Evolutionary conservation across 2,329 filamentous ascomycete species (phyloP).

Genomic region (Phoma sp.): DNA sequence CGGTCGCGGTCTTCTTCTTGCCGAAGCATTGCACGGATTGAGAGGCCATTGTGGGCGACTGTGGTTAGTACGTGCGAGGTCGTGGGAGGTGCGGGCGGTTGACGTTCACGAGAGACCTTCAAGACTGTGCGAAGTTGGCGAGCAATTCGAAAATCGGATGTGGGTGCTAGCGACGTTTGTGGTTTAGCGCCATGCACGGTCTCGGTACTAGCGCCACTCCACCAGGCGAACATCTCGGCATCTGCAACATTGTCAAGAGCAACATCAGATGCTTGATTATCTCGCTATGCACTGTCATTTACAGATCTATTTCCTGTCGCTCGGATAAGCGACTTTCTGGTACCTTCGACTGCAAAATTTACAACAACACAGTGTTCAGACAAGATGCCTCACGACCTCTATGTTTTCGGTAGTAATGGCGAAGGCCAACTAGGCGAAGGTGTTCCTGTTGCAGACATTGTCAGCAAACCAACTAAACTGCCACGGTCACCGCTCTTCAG

Average conservation of each 20-base stretch:
- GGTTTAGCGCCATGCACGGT: not conserved
- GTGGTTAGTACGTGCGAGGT: conserved; percentile 43
- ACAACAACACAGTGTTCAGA: too few relatives aligned
- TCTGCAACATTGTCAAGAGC: not conserved
- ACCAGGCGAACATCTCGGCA: not conserved
- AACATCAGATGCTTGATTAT: not conserved
- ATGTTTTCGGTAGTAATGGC: conserved; percentile 61
- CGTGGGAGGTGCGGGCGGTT: conserved; percentile 37
- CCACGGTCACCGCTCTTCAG: conserved; percentile 6
- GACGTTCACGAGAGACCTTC: conserved; percentile 25
- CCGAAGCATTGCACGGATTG: conserved; percentile 87
- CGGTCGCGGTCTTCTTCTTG: conserved; percentile 75
- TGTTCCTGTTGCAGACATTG: conserved; percentile 54
- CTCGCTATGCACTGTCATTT: too few relatives aligned
- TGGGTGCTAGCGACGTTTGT: conserved; percentile 12
- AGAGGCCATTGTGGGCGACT: conserved; percentile 51
- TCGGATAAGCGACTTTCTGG: too few relatives aligned
- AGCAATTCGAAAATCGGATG: conserved; percentile 29
- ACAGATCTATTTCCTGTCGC: too few relatives aligned
- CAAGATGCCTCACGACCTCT: conserved; percentile 35
- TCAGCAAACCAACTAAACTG: conserved; percentile 25
- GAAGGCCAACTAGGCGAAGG: conserved; percentile 58
- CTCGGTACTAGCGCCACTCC: conserved; percentile 7
- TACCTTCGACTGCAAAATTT: too few relatives aligned
- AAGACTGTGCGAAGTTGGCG: conserved; percentile 27